A percentile compares a stretch with the other conserved stretches of the same genome.
phyloP scores from a whole-genome alignment of 371 early-diverging fungal species.

The Mortierella sp. region DNA sequence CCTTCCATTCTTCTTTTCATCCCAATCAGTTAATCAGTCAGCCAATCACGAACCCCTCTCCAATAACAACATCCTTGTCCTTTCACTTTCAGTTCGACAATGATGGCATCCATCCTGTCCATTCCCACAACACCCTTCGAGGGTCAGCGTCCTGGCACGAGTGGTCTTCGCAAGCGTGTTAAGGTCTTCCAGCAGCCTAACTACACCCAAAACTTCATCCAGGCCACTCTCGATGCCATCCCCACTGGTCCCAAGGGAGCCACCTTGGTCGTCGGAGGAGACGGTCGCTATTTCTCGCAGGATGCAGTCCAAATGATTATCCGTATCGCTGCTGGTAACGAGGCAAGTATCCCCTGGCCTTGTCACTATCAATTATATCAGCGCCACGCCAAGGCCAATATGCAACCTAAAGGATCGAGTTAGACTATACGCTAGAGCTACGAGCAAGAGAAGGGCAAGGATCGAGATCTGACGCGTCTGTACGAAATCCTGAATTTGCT shows the following conservation, averaged over 20 bases:
- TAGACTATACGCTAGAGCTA: no score
- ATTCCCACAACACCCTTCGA: conserved; percentile 77
- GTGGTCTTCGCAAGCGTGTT: conserved; percentile 95
- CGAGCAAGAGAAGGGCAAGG: no score
- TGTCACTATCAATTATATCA: conserved; percentile 15
- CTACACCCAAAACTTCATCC: conserved; percentile 97
- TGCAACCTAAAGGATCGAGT: no score
- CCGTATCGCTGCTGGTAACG: conserved; percentile 87
- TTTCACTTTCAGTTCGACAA: no score
- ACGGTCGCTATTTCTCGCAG: conserved; percentile 91
- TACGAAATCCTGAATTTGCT: not conserved
- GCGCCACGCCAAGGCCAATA: conserved; percentile 19
- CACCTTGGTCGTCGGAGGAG: conserved; percentile 95
- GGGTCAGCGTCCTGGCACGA: conserved; percentile 98
- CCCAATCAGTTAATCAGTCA: conserved; percentile 2
- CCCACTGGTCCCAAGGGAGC: conserved; percentile 81
- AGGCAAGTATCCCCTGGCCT: conserved; percentile 62
- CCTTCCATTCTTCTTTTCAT: not conserved
- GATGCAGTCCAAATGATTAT: conserved; percentile 93
- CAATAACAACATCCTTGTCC: no score
- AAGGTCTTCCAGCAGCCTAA: conserved; percentile 93
- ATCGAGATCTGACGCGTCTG: no score
- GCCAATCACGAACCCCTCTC: no score
- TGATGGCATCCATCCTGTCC: conserved; percentile 60
- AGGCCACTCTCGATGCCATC: conserved; percentile 85